Base-by-base conservation (phyloP, 2,329 filamentous ascomycete species). In the Canariomyces notabilis region DNA sequence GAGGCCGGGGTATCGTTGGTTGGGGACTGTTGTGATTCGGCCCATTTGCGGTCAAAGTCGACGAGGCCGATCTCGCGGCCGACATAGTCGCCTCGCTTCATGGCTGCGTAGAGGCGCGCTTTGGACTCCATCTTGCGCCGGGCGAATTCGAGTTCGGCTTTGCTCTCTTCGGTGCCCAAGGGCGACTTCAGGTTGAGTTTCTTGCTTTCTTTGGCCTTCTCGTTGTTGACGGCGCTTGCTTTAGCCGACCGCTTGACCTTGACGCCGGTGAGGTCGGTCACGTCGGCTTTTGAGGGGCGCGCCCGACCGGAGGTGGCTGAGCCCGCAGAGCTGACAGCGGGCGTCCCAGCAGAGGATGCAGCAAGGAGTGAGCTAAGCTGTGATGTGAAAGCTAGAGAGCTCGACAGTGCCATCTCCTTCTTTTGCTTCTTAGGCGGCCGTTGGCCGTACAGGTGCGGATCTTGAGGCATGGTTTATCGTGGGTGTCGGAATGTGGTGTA, bases 21-120 rank as follows among this genome's bases (percentile, higher is more conserved):
- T 45, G 45, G 64, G 80, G 34, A 15, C 54, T 85, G 84, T 44
- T 82, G 72, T 19, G 72, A 70, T 61, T 95, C 87, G 0, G 85
- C 89, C 90, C 93, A 97, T 69, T 97, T 98, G 50, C 85, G 77
- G 67, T 97, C 93, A 65, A 98, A 98, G 68, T 98, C 91, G 2
- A 98, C 85, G 20, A 95, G 77, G 19, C 79, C 72, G 61, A 83
- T 78, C 55, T 86, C 78, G 45, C 76, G 76, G 14, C 77, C 73
- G n/a, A 87, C 72, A 65, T 87, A 83, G 61, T 95, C 84, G n/a
- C 91, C 90, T 26, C 87, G 78, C 67, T 95, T 95, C 80, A 98
- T 84, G 31, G 87, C 86, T 6, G 86, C 83, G 66, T 98, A 98
- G 2, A 93, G 69, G 4, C 86, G 79, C 3, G 87, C 89, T 67